These are phyloP conservation scores for Lepidium didymum DNA, from an alignment of 345 rosid species.

Conservation along the genomic window DNA sequence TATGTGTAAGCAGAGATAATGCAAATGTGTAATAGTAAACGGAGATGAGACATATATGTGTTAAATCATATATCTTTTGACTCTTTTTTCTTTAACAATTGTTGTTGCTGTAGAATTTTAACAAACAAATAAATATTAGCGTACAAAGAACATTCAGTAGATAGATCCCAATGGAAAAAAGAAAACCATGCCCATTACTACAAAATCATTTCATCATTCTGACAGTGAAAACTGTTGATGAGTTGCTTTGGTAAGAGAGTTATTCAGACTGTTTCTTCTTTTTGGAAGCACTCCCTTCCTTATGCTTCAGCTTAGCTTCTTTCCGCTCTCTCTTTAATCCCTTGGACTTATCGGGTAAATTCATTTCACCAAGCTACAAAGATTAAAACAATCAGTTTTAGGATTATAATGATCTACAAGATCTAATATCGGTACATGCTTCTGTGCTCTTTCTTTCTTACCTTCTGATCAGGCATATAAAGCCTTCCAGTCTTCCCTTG, in stretches of 20 bases:
- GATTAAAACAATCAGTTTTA: neutral
- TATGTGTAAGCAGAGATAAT: too few species aligned
- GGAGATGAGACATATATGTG: neutral
- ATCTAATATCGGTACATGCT: neutral
- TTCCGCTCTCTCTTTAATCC: conserved; percentile 94
- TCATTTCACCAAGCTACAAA: conserved; percentile 51
- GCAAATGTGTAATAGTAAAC: too few species aligned
- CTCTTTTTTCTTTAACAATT: neutral
- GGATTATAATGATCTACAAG: neutral
- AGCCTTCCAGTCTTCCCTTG: conserved; percentile 68
- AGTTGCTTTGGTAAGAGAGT: neutral
- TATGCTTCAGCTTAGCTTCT: conserved; percentile 54
- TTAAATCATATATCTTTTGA: neutral
- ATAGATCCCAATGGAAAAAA: neutral
- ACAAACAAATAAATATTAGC: conserved; percentile 1
- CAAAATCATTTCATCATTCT: conserved; percentile 8
- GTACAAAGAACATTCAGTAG: neutral
- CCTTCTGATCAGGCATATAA: conserved; percentile 94
- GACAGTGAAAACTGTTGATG: neutral
- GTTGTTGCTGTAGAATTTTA: neutral
- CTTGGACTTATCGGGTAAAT: conserved; percentile 58
- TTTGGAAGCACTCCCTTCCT: conserved; percentile 38
- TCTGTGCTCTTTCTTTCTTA: conserved; percentile 10
- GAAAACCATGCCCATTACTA: neutral
- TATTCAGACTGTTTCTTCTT: conserved; percentile 52